Percentiles rank a stretch among this genome's conserved stretches.
phyloP scores from a whole-genome alignment of 2,329 filamentous ascomycete species.

The Botrytis pseudocinerea region DNA sequence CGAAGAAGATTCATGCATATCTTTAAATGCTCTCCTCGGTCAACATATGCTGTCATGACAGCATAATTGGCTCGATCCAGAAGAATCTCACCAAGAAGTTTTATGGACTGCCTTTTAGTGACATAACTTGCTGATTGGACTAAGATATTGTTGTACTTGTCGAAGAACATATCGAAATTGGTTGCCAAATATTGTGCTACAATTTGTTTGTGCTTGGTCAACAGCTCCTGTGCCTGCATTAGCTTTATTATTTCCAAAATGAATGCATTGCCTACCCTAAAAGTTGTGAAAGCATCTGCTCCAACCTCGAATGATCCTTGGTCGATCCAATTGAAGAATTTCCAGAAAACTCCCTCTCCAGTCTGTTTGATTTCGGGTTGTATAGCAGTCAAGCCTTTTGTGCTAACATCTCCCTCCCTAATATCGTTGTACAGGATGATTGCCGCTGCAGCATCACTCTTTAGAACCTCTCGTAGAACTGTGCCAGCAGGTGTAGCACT shows the following conservation, averaged over 20 bases:
- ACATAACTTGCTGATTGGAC: conserved; percentile 95
- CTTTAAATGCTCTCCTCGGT: conserved; percentile 92
- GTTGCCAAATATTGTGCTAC: conserved; percentile 83
- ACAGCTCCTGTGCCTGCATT: conserved; percentile 68
- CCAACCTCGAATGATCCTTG: conserved; percentile 95
- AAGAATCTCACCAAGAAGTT: conserved; percentile 90
- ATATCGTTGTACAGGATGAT: conserved; percentile 93
- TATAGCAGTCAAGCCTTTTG: conserved; percentile 75
- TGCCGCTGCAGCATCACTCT: conserved; percentile 86
- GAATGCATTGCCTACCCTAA: conserved; percentile 63
- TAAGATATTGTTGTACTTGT: conserved; percentile 81
- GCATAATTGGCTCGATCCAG: conserved; percentile 95
- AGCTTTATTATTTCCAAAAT: conserved; percentile 19
- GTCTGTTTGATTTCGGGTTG: conserved; percentile 73
- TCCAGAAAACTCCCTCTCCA: conserved; percentile 90
- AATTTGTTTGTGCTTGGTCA: conserved; percentile 91
- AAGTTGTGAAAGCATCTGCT: conserved; percentile 96
- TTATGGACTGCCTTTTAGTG: conserved; percentile 97
- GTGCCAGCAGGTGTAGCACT: conserved; percentile 90
- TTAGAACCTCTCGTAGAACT: conserved; percentile 82
- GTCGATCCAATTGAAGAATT: conserved; percentile 96
- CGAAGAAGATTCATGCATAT: conserved; percentile 96
- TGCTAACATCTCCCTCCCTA: conserved; percentile 61
- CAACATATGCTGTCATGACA: conserved; percentile 97
- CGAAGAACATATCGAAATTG: conserved; percentile 93